Evolutionary conservation across 2,329 filamentous ascomycete genomes (phyloP), one percentile per base, ranked within the genome.

Genomic region (Coniochaeta pulveracea): DNA sequence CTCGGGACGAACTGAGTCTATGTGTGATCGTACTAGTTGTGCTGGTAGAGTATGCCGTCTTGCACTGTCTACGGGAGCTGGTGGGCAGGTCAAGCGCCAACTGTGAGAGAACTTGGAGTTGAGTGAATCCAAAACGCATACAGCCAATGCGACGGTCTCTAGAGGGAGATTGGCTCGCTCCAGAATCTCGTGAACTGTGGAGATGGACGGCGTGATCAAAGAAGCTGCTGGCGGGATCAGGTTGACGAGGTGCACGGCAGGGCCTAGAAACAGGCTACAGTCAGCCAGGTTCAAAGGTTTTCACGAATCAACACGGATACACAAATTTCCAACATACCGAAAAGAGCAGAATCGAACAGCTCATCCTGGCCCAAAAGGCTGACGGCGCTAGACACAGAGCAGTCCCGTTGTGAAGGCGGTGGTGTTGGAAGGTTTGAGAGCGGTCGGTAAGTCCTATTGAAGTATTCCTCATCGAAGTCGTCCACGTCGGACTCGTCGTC

Each of bases 371-470:
- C 60, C 32, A 60, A 47, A 12, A 52, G 51, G 34, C 57, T 51
- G 24, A 51, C 49, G 28, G 64, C 62, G 31, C 63, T 65, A 25
- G 51, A 48, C 18, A 58, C 57, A 21, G 60, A 63, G 9, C 61
- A 61, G 33, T 51, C 57, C 38, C 55, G 57, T 32, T 64, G 66
- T 27, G 71, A 76, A 9, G 66, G 66, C 27, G 76, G 76, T 40
- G 76, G 76, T 34, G 76, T 81, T 15, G 76, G 76, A 15, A 81
- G 64, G 51, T 76, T 78, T 19, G 76, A 80, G 33, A 81, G 61
- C 8, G 76, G 76, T 30, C 73, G 68, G 54, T 80, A 81, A 42
- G 74, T 76, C 39, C 61, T 58, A 35, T 55, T 51, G 46, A 76
- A 75, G 53, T 71, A 73, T 41, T 63, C 62, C 38, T 65, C 61